phyloP scores from a whole-genome alignment of 2,329 filamentous ascomycete species.

The Thielaviopsis musarum region DNA sequence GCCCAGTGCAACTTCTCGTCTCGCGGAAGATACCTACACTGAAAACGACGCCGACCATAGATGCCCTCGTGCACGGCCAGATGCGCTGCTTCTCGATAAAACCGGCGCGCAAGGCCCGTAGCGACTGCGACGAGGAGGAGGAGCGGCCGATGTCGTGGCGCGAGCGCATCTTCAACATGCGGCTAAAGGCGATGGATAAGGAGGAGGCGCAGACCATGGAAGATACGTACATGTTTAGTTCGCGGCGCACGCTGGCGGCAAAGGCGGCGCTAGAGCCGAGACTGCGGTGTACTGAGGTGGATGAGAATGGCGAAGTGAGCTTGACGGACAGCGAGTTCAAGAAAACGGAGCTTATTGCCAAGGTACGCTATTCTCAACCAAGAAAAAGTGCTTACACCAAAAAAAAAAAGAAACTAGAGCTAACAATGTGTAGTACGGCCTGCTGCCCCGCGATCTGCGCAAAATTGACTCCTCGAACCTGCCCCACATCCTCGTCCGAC shows the following conservation, averaged over 20 bases:
- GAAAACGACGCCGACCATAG: neutral
- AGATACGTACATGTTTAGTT: conserved; percentile 11
- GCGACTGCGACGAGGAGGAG: conserved; percentile 3
- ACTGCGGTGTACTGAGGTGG: conserved; percentile 85
- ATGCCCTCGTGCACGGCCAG: neutral
- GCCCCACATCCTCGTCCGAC: conserved; percentile 86
- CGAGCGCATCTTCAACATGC: conserved; percentile 10
- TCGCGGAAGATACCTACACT: neutral
- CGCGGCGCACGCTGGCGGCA: conserved; percentile 36
- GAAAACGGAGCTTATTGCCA: conserved; percentile 92
- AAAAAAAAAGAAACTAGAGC: neutral
- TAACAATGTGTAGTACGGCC: conserved; percentile 48
- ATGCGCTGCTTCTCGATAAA: conserved; percentile 1
- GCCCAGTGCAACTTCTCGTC: neutral
- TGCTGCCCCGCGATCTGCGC: conserved; percentile 82
- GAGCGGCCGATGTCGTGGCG: conserved; percentile 11
- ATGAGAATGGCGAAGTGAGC: conserved; percentile 81
- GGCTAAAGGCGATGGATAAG: conserved; percentile 10
- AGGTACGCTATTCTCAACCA: conserved; percentile 33
- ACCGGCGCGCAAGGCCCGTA: neutral
- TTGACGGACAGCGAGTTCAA: conserved; percentile 91
- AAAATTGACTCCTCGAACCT: conserved; percentile 96
- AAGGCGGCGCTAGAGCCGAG: conserved; percentile 74
- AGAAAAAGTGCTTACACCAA: neutral
- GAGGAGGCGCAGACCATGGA: conserved; percentile 6